phyloP scores from a whole-genome alignment of 2,329 filamentous ascomycete genomes.

The Rhynchosporium secalis region DNA sequence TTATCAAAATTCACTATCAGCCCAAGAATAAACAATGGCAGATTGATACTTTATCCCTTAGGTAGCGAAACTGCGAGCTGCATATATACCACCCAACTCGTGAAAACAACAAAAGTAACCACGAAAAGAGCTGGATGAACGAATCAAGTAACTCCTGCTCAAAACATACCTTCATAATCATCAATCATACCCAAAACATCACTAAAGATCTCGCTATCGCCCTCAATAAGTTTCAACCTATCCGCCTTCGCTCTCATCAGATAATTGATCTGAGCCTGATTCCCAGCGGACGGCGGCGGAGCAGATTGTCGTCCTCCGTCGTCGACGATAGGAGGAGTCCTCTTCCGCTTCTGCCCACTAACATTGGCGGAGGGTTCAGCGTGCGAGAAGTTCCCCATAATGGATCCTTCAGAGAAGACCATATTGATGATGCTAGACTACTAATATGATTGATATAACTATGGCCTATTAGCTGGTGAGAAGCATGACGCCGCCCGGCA shows the following conservation, averaged over 20 bases:
- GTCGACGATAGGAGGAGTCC: slow-evolving; percentile 31
- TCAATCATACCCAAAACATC: slow-evolving; percentile 71
- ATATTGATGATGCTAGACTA: background rate
- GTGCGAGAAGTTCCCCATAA: background rate
- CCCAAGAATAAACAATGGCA: too few species aligned
- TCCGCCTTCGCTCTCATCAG: slow-evolving; percentile 48
- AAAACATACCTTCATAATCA: slow-evolving; percentile 67
- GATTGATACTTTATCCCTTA: background rate
- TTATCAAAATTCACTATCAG: slow-evolving; percentile 30
- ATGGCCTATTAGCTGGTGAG: background rate
- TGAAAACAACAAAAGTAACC: background rate
- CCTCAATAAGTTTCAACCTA: slow-evolving; percentile 53
- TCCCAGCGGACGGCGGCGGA: slow-evolving; percentile 43
- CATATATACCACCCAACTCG: background rate
- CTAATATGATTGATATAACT: background rate
- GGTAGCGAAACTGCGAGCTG: background rate
- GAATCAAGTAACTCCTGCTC: background rate
- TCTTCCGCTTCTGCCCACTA: slow-evolving; percentile 31
- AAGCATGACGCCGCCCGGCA: background rate
- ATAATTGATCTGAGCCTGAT: slow-evolving; percentile 53
- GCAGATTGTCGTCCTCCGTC: slow-evolving; percentile 31
- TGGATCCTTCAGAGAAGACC: background rate
- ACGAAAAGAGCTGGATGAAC: background rate
- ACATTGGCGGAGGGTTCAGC: background rate
- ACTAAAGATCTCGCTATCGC: slow-evolving; percentile 66